Evolutionary conservation across 192 early-diverging fungal species (phyloP).

Genomic region (Geranomyces variabilis): DNA sequence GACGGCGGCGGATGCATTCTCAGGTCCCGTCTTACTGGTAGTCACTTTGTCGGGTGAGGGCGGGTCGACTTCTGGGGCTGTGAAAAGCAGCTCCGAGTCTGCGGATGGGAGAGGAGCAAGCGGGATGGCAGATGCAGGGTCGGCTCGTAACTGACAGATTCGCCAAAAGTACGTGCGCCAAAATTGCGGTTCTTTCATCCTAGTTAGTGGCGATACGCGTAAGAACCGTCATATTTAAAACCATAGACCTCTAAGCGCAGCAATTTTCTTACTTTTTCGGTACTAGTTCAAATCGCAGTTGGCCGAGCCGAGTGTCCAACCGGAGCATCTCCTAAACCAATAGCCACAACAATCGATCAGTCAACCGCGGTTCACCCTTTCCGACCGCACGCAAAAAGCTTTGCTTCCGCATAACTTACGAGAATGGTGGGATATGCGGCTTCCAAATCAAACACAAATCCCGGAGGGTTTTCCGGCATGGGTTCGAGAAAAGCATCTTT

Average conservation of each 20-base stretch:
- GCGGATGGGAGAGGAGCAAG: not conserved
- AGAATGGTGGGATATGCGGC: constrained; percentile 57
- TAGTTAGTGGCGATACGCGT: constrained; percentile 32
- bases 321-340: constrained; percentile 44
- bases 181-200: constrained; percentile 63
- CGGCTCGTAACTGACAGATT: constrained; percentile 46
- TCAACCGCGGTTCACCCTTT: too few species aligned
- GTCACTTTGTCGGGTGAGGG: too few species aligned
- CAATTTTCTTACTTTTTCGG: constrained; percentile 69
- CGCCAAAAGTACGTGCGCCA: constrained; percentile 77
- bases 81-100: not conserved
- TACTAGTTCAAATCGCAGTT: constrained; percentile 70
- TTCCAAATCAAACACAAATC: constrained; percentile 64
- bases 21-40: not conserved
- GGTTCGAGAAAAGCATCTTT: constrained; percentile 63
- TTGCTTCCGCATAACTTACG: too few species aligned
- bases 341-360: too few species aligned
- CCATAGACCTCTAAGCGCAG: too few species aligned
- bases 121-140: not conserved
- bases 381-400: too few species aligned
- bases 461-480: constrained; percentile 61
- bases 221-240: too few species aligned
- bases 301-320: constrained; percentile 56
- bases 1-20: not conserved
- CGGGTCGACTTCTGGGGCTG: not conserved